Percentiles rank a stretch among this genome's conserved stretches.
Evolutionary conservation across 2,329 filamentous ascomycete genomes (phyloP).

Genomic region (Metarhizium humberi): DNA sequence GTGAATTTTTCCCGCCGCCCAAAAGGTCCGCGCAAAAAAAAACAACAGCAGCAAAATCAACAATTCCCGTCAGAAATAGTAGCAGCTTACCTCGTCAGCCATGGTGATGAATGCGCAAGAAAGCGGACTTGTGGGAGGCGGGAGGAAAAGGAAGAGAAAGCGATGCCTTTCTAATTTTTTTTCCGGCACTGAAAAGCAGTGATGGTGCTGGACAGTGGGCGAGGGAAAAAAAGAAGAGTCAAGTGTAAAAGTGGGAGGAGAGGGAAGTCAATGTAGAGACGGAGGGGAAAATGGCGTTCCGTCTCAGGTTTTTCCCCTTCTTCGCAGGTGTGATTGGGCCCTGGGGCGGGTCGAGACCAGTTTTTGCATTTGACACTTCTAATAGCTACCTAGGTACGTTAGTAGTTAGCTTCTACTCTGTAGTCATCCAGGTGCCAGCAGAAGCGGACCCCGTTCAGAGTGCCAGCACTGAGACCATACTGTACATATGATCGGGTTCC

Average conservation of each 20-base stretch:
- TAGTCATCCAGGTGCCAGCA: background rate
- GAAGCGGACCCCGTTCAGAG: too few species aligned
- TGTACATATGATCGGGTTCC: too few species aligned
- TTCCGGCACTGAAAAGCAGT: conserved; percentile 8
- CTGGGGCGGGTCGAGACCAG: conserved; percentile 8
- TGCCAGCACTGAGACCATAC: too few species aligned
- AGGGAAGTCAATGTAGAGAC: conserved; percentile 14
- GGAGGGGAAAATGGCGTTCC: conserved; percentile 16
- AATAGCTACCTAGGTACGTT: background rate
- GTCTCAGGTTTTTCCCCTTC: conserved; percentile 25
- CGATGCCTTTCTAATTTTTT: conserved; percentile 7
- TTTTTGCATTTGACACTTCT: background rate
- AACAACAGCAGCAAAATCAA: conserved; percentile 9
- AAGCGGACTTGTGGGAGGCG: conserved; percentile 19
- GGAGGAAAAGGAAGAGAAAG: conserved; percentile 16
- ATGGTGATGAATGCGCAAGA: conserved; percentile 42
- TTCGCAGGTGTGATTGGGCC: conserved; percentile 27
- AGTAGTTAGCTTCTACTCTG: too few species aligned
- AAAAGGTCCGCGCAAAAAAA: conserved; percentile 15
- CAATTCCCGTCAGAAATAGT: conserved; percentile 9
- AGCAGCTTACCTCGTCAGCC: conserved; percentile 45
- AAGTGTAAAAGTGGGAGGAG: conserved; percentile 17
- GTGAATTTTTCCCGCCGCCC: conserved; percentile 27
- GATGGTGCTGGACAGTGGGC: conserved; percentile 13
- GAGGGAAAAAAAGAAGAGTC: conserved; percentile 12